A percentile compares a stretch with the other conserved stretches of the same genome.
Conservation (phyloP, 768 basidiomycete species). For the Lanmaoa rubissima region DNA sequence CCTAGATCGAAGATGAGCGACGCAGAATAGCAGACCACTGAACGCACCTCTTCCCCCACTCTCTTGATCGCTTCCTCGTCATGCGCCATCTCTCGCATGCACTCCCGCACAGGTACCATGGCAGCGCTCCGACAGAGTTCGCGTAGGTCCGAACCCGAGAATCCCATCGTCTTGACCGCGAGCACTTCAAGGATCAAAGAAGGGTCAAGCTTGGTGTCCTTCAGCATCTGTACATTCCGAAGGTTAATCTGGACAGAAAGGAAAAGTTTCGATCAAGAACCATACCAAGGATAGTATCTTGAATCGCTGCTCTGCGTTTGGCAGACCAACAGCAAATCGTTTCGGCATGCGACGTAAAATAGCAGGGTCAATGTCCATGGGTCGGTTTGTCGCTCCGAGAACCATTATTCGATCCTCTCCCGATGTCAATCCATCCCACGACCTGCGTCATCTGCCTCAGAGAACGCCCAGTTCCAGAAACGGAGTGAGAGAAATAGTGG, state of each 20-base stretch:
- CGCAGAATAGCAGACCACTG: background rate
- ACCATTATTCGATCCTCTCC: slow-evolving; percentile 81
- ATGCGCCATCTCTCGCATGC: slow-evolving; percentile 54
- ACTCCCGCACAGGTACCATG: slow-evolving; percentile 89
- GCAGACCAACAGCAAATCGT: slow-evolving; percentile 83
- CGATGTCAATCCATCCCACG: slow-evolving; percentile 94
- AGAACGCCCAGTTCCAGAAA: slow-evolving; percentile 1
- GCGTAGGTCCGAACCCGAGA: slow-evolving; percentile 87
- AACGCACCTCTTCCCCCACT: slow-evolving; percentile 41
- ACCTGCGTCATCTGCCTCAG: slow-evolving; percentile 38
- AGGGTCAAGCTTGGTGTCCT: slow-evolving; percentile 65
- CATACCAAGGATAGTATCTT: slow-evolving; percentile 81
- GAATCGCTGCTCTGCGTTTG: slow-evolving; percentile 71
- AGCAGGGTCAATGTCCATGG: slow-evolving; percentile 86
- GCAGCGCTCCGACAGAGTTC: slow-evolving; percentile 93
- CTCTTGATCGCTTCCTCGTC: slow-evolving; percentile 49
- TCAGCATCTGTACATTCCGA: slow-evolving; percentile 64
- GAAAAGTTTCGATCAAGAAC: background rate
- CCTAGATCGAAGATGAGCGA: slow-evolving; percentile 40
- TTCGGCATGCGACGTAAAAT: slow-evolving; percentile 98
- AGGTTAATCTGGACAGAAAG: background rate
- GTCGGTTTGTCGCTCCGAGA: slow-evolving; percentile 93
- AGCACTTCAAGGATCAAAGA: slow-evolving; percentile 61
- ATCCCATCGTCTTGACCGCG: slow-evolving; percentile 66
- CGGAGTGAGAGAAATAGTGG: slow-evolving; percentile 7